phyloP scores from a whole-genome alignment of 805 yeast genomes.

The Candida nonsorbophila region DNA sequence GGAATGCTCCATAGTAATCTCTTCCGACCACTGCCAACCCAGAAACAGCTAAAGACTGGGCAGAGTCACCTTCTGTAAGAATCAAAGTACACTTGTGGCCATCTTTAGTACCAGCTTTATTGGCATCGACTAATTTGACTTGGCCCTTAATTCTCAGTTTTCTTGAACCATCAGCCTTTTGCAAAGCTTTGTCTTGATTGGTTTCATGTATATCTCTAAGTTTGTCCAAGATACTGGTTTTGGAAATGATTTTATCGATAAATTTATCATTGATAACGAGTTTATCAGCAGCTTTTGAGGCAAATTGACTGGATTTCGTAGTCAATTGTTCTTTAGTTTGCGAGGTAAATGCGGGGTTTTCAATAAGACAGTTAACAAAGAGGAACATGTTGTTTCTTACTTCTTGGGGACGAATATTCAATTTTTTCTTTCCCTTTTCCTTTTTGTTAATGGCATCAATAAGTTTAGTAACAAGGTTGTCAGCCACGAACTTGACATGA shows the following conservation, averaged over 20 bases:
- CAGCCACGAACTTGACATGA: constrained; percentile 81
- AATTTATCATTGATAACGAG: constrained; percentile 70
- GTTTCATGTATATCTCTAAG: constrained; percentile 79
- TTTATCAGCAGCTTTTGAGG: constrained; percentile 58
- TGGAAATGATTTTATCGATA: constrained; percentile 52
- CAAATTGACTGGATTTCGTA: constrained; percentile 83
- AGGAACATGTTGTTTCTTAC: constrained; percentile 85
- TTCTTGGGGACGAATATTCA: constrained; percentile 81
- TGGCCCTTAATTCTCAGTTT: constrained; percentile 83
- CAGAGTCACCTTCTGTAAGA: constrained; percentile 96
- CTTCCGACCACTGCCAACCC: constrained; percentile 95
- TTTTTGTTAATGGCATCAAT: constrained; percentile 58
- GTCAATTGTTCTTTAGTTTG: constrained; percentile 96
- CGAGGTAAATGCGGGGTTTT: constrained; percentile 95
- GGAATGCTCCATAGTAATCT: constrained; percentile 92
- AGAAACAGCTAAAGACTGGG: constrained; percentile 83
- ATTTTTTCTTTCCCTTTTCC: constrained; percentile 59
- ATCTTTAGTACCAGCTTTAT: constrained; percentile 90
- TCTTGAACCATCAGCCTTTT: constrained; percentile 82
- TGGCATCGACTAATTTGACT: constrained; percentile 90
- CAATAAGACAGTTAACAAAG: constrained; percentile 86
- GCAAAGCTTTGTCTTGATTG: constrained; percentile 82
- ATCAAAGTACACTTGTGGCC: constrained; percentile 90
- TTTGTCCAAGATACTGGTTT: constrained; percentile 67
- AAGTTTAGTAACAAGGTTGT: constrained; percentile 75